A percentile compares a stretch with the other conserved stretches of the same genome.
Conservation (phyloP, 345 rosid species). For the Brassica cretica region DNA sequence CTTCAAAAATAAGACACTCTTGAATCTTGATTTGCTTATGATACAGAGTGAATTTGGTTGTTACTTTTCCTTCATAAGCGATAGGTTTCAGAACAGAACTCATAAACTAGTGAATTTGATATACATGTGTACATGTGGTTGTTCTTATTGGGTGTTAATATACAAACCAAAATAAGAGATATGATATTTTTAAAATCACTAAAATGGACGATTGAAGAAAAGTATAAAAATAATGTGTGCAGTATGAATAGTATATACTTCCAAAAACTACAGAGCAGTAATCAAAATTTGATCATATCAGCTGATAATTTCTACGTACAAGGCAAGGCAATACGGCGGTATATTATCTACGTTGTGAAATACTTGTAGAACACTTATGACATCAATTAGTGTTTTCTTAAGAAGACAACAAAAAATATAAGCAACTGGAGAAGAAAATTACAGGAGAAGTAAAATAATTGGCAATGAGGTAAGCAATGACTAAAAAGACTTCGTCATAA, state of each 20-base stretch:
- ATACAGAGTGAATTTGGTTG: too few species aligned
- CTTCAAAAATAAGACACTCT: background rate
- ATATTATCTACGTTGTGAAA: background rate
- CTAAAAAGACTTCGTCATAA: conserved; percentile 28
- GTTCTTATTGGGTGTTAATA: too few species aligned
- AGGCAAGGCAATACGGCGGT: too few species aligned
- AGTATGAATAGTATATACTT: background rate
- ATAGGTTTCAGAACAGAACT: too few species aligned
- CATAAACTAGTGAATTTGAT: too few species aligned
- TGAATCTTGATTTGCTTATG: too few species aligned
- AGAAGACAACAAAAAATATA: background rate
- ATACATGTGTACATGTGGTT: too few species aligned
- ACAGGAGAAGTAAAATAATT: conserved; percentile 17
- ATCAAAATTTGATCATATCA: background rate
- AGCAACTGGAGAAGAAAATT: conserved; percentile 23
- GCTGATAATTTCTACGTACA: background rate
- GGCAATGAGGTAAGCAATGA: conserved; percentile 37
- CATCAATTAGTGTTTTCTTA: conserved; percentile 7
- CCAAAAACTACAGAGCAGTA: background rate
- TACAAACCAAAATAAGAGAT: too few species aligned
- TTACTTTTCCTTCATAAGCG: too few species aligned
- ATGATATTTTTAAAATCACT: too few species aligned
- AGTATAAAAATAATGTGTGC: background rate
- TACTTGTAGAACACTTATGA: background rate
- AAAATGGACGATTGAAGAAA: background rate